Evolutionary conservation across 768 basidiomycete species (phyloP).

Genomic region (Leccinum disarticulatum): DNA sequence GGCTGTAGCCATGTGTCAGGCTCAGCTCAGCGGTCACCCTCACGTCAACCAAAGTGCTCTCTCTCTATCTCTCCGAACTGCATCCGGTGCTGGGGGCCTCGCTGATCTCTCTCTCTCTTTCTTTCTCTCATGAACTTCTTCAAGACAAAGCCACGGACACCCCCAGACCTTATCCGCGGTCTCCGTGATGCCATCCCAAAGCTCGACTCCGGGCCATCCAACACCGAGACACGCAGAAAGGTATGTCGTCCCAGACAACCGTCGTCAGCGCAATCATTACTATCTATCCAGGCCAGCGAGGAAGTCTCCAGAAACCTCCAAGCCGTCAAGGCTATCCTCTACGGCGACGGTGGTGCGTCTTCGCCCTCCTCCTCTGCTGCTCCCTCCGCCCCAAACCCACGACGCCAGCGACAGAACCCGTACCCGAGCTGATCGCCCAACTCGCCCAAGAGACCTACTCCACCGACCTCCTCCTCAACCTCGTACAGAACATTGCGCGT

Average conservation of each 20-base stretch:
- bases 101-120: not conserved
- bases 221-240: slow-evolving; percentile 77
- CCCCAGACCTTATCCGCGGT: slow-evolving; percentile 82
- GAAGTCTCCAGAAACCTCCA: slow-evolving; percentile 88
- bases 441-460: slow-evolving; percentile 95
- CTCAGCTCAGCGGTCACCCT: too few species aligned
- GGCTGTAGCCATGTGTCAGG: too few species aligned
- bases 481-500: slow-evolving; percentile 78
- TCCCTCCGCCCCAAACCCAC: slow-evolving; percentile 5
- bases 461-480: slow-evolving; percentile 78
- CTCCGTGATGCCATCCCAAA: slow-evolving; percentile 77
- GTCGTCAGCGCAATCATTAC: not conserved
- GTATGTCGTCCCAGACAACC: slow-evolving; percentile 42
- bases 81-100: not conserved
- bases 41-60: too few species aligned
- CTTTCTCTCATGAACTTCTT: slow-evolving; percentile 86
- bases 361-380: not conserved
- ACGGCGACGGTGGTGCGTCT: slow-evolving; percentile 80
- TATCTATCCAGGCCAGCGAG: slow-evolving; percentile 66
- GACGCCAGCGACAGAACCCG: slow-evolving; percentile 54
- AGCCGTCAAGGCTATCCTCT: slow-evolving; percentile 85
- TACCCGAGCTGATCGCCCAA: slow-evolving; percentile 89
- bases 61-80: not conserved
- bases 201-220: slow-evolving; percentile 72
- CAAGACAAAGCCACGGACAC: slow-evolving; percentile 86